Conservation (phyloP, 768 basidiomycete species). For the Hygrophorus pudorinus region DNA sequence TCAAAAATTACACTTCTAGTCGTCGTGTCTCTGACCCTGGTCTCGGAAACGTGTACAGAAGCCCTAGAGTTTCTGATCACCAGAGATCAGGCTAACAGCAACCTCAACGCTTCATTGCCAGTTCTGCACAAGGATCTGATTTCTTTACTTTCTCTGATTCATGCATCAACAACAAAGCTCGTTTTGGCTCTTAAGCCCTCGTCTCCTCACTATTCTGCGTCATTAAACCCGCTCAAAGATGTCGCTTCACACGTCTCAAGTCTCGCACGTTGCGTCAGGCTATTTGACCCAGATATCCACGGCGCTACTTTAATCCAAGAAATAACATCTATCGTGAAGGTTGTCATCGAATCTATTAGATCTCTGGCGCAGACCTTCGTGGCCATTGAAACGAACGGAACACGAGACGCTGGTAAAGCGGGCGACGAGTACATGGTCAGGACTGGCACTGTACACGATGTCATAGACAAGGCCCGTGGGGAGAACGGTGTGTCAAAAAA, state of each 20-base stretch:
- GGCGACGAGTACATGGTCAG: conserved; percentile 44
- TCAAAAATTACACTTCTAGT: conserved; percentile 14
- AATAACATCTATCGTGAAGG: conserved; percentile 26
- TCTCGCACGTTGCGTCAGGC: conserved; percentile 38
- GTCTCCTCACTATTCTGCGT: conserved; percentile 40
- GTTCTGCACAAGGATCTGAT: conserved; percentile 46
- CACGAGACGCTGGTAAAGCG: conserved; percentile 15
- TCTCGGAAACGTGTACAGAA: conserved; percentile 28
- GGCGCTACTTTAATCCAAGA: conserved; percentile 40
- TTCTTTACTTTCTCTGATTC: conserved; percentile 48
- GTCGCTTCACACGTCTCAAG: conserved; percentile 38
- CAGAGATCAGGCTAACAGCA: neutral
- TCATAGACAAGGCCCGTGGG: conserved; percentile 42
- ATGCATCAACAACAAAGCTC: conserved; percentile 48
- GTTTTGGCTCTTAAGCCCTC: conserved; percentile 54
- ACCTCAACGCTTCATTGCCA: conserved; percentile 18
- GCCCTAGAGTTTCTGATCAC: conserved; percentile 21
- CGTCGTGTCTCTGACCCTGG: conserved; percentile 21
- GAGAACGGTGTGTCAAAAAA: conserved; percentile 40
- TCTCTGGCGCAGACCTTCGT: conserved; percentile 36
- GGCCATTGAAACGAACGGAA: conserved; percentile 17
- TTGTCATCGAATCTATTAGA: conserved; percentile 34
- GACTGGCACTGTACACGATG: conserved; percentile 51
- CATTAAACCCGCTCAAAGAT: conserved; percentile 43
- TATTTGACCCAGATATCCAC: conserved; percentile 30